Conservation (phyloP, 2,329 filamentous ascomycete species). For the Ophiocordyceps camponoti-leonardi region DNA sequence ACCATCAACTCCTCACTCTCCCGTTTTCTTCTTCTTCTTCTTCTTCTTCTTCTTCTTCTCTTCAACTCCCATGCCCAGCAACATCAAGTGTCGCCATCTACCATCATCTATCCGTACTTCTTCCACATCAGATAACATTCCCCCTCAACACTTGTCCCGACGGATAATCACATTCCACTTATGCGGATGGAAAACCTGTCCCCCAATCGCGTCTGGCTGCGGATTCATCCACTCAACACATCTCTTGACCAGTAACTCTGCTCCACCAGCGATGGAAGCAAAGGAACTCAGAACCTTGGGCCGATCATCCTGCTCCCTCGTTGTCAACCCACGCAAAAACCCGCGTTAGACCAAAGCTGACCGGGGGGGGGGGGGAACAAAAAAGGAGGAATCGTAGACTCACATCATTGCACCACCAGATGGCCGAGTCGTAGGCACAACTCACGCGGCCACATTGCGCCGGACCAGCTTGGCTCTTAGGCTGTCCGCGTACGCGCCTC, state of each 20-base stretch:
- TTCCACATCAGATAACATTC: background rate
- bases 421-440: constrained; percentile 1
- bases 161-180: constrained; percentile 1
- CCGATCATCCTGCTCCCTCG: background rate
- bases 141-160: background rate
- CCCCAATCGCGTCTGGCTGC: background rate
- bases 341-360: too few species aligned
- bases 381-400: background rate
- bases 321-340: too few species aligned
- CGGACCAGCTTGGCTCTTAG: background rate
- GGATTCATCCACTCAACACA: constrained; percentile 1
- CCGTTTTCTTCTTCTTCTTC: too few species aligned
- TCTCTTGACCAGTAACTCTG: background rate
- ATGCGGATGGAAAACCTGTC: background rate
- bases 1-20: too few species aligned
- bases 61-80: too few species aligned
- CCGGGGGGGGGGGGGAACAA: too few species aligned
- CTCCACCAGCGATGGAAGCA: background rate
- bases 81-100: background rate
- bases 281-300: background rate
- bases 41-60: too few species aligned
- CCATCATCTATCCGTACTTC: background rate
- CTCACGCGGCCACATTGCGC: constrained; percentile 1
- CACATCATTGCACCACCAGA: constrained; percentile 2
- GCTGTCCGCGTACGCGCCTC: background rate